Base-by-base conservation (phyloP, 306 rosid species). In the Fragaria ananassa region DNA sequence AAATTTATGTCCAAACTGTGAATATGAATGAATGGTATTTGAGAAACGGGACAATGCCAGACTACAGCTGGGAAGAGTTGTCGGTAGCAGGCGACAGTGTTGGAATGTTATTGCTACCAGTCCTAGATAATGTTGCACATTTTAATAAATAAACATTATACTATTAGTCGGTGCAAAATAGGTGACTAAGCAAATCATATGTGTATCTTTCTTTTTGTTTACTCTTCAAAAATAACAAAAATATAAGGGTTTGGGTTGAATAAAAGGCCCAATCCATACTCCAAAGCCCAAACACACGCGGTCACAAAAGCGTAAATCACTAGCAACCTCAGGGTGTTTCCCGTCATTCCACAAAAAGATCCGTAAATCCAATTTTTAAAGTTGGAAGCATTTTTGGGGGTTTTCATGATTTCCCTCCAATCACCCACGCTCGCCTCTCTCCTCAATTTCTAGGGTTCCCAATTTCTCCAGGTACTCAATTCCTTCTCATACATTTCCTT, bases 291-390 rank as follows among this genome's bases (percentile, higher is more conserved):
- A 21, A 6, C 4, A 56, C 61, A n/a, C 29, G 8, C 5, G 8
- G 11, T 23, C 8, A 0, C 29, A 54, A 54, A 23, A 57, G 19
- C 67, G 41, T 61, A 61, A 61, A 29, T 61, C 9, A 61, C 4
- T 29, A 29, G 41, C 2, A 61, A 61, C 3, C 4, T 5, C 0
- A 37, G 13, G 68, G 21, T 1, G 35, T 34, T 34, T 17, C 14
- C 14, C 42, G 68, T 63, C 68, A 63, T 63, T 63, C 5, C 12
- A 2, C 1, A 29, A 12, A 62, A 62, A 29, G 6, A 47, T 9
- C 27, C 79, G 77, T 76, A 82, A 69, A 68, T 6, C 41, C 44
- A 6, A 82, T 21, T 50, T 82, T 51, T 27, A 2, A 78, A n/a
- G 25, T n/a, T 4, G 12, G 12, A 29, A 25, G 60, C 68, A 49